Conservation (phyloP, 257 asterid genomes). For the Penstemon eatonii region DNA sequence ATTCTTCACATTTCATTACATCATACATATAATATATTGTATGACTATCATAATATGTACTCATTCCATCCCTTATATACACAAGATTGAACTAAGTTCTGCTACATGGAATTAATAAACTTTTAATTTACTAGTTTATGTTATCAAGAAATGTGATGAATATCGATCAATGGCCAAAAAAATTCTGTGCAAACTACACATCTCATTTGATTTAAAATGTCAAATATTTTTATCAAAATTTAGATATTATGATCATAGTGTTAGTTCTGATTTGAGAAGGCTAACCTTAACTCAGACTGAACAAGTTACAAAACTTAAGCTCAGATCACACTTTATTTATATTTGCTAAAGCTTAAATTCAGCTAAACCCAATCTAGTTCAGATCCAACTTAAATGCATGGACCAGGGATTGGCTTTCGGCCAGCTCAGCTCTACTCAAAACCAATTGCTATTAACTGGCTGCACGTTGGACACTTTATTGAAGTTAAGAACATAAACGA, state of each 20-base stretch:
- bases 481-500: constrained; percentile 32
- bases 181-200: too few species aligned
- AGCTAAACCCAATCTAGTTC: not conserved
- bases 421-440: not conserved
- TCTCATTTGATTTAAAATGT: not conserved
- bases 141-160: too few species aligned
- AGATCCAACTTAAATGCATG: not conserved
- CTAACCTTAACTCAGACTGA: constrained; percentile 14
- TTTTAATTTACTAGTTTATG: too few species aligned
- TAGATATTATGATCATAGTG: not conserved
- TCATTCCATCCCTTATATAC: not conserved
- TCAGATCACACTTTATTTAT: not conserved
- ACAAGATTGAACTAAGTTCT: too few species aligned
- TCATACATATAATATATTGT: constrained; percentile 3
- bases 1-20: constrained; percentile 4
- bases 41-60: not conserved
- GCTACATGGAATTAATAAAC: too few species aligned
- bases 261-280: constrained; percentile 3
- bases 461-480: constrained; percentile 13
- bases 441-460: not conserved
- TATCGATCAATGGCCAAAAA: too few species aligned
- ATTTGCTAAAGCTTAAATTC: constrained; percentile 7
- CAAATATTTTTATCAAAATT: not conserved
- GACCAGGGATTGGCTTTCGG: not conserved
- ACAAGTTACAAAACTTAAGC: constrained; percentile 3